These are phyloP conservation scores for Cladosporium cucumerinum DNA, from an alignment of 2,329 filamentous ascomycete species.

Conservation along the genomic window DNA sequence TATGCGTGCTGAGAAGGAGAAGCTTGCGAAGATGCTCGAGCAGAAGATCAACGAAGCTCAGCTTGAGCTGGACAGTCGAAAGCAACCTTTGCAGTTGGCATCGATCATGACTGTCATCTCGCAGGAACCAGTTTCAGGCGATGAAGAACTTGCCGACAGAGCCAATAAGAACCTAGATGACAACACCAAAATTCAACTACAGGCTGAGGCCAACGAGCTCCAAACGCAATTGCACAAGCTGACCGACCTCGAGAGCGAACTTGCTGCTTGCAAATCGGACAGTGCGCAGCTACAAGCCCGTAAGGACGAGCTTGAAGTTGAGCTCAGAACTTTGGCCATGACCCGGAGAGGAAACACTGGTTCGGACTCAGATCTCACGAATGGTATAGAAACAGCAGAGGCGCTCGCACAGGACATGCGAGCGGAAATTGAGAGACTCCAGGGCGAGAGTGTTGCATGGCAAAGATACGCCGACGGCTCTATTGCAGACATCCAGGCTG, in stretches of 20 bases:
- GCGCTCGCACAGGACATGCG: not conserved
- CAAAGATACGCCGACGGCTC: not conserved
- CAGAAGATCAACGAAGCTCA: not conserved
- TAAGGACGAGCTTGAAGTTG: not conserved
- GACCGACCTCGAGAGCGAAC: not conserved
- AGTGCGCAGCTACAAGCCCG: not conserved
- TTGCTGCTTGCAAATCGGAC: not conserved
- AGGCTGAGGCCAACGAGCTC: not conserved
- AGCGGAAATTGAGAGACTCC: not conserved
- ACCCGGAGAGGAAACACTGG: not conserved
- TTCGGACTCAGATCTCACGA: not conserved
- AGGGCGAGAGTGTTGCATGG: not conserved
- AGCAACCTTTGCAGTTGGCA: not conserved
- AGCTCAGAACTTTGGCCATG: not conserved
- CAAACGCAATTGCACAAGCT: not conserved
- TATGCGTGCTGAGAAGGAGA: not conserved
- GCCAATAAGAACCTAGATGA: not conserved
- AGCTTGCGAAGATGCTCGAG: not conserved
- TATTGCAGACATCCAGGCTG: not conserved
- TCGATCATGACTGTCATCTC: not conserved
- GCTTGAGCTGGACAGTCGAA: not conserved
- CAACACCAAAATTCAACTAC: not conserved
- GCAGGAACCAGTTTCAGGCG: not conserved
- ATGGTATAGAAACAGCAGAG: not conserved
- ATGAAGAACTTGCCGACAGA: not conserved